phyloP scores from a whole-genome alignment of 2,329 filamentous ascomycete genomes.

The Knufia fluminis region DNA sequence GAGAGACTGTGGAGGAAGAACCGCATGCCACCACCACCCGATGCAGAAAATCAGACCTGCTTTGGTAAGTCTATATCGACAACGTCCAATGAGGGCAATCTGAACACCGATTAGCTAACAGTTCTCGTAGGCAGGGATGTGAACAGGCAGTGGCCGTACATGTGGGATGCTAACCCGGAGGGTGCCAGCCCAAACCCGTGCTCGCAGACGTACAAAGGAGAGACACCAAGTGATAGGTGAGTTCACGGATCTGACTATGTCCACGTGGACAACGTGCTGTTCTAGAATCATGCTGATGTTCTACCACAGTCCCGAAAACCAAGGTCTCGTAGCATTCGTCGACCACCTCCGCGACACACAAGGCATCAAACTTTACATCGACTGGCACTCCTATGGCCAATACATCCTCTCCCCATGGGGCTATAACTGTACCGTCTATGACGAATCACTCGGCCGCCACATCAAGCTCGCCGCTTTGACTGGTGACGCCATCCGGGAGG shows the following conservation, averaged over 20 bases:
- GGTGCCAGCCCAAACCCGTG: conserved; percentile 44
- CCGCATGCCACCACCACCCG: conserved; percentile 31
- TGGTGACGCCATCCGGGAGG: conserved; percentile 45
- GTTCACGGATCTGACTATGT: no score
- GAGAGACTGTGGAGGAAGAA: conserved; percentile 57
- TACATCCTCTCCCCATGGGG: conserved; percentile 50
- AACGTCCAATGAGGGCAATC: conserved; percentile 15
- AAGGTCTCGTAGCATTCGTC: conserved; percentile 41
- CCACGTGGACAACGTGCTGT: no score
- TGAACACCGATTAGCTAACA: conserved; percentile 37
- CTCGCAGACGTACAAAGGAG: conserved; percentile 38
- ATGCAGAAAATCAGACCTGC: conserved; percentile 5
- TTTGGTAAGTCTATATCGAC: background rate
- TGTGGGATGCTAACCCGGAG: conserved; percentile 36
- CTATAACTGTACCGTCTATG: conserved; percentile 44
- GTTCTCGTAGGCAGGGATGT: no score
- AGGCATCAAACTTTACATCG: conserved; percentile 53
- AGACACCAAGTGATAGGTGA: no score
- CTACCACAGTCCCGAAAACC: conserved; percentile 45
- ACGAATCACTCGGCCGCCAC: conserved; percentile 42
- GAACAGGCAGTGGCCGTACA: conserved; percentile 50
- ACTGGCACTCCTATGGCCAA: conserved; percentile 57
- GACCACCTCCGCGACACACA: conserved; percentile 35
- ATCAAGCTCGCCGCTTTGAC: conserved; percentile 41
- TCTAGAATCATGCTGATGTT: no score